A percentile compares a stretch with the other conserved stretches of the same genome.
Evolutionary conservation across 2,329 filamentous ascomycete genomes (phyloP).

Genomic region (Claviceps monticola): DNA sequence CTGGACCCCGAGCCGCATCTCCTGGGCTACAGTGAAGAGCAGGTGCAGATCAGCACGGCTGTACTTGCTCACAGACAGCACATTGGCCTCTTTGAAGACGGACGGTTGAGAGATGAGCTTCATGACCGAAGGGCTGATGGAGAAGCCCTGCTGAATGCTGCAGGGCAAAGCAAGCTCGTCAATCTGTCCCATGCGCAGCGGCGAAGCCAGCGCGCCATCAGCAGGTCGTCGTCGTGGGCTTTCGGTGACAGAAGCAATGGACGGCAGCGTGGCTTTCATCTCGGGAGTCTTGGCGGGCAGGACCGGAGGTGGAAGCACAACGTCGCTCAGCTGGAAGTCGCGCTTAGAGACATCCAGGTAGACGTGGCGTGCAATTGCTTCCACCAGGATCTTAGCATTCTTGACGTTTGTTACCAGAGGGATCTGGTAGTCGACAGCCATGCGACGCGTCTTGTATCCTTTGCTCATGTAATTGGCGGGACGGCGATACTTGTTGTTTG

Average conservation of each 20-base stretch:
- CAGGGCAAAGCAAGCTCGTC: slow-evolving; percentile 34
- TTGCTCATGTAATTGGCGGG: slow-evolving; percentile 98
- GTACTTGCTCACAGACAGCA: slow-evolving; percentile 87
- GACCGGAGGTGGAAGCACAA: slow-evolving; percentile 60
- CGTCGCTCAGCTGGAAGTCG: slow-evolving; percentile 86
- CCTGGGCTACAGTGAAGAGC: slow-evolving; percentile 90
- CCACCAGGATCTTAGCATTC: slow-evolving; percentile 93
- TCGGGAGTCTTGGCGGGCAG: slow-evolving; percentile 43
- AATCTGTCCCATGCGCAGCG: slow-evolving; percentile 14
- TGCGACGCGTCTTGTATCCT: slow-evolving; percentile 89
- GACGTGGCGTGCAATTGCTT: slow-evolving; percentile 83
- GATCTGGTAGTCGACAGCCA: slow-evolving; percentile 96
- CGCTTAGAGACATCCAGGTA: slow-evolving; percentile 69
- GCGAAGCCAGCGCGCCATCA: slow-evolving; percentile 13
- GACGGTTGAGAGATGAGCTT: slow-evolving; percentile 62
- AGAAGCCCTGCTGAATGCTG: slow-evolving; percentile 35
- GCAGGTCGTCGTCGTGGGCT: slow-evolving; percentile 21
- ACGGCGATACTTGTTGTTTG: slow-evolving; percentile 90
- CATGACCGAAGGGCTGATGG: slow-evolving; percentile 48
- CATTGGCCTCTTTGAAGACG: slow-evolving; percentile 77
- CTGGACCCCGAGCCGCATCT: slow-evolving; percentile 93
- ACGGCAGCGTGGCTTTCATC: slow-evolving; percentile 35
- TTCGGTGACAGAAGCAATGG: slow-evolving; percentile 21
- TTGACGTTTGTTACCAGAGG: slow-evolving; percentile 97
- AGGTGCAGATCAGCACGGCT: slow-evolving; percentile 75